A percentile compares a stretch with the other conserved stretches of the same genome.
Evolutionary conservation across 1,139 yeast genomes (phyloP).

Genomic region (Entelexis paramagnoliae): DNA sequence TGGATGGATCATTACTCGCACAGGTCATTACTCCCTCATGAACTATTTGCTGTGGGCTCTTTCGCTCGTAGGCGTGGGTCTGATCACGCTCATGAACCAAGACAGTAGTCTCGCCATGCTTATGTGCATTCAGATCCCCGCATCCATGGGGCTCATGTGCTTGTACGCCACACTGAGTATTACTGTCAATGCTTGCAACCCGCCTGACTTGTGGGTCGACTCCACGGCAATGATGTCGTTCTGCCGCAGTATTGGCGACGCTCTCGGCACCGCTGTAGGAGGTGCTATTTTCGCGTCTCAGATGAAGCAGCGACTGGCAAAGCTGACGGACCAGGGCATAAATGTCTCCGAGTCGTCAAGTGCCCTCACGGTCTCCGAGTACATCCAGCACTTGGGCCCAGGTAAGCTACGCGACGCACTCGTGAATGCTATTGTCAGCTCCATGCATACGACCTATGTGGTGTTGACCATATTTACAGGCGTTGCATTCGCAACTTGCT

Average conservation of each 20-base stretch:
- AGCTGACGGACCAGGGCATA: constrained; percentile 16
- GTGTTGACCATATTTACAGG: constrained; percentile 25
- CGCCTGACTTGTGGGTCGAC: constrained; percentile 43
- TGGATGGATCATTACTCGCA: constrained; percentile 40
- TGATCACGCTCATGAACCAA: constrained; percentile 37
- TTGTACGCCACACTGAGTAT: constrained; percentile 34
- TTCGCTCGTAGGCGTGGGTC: constrained; percentile 46
- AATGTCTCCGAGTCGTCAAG: constrained; percentile 19
- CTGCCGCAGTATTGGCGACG: constrained; percentile 41
- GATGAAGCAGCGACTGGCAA: constrained; percentile 19
- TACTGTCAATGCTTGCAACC: constrained; percentile 46
- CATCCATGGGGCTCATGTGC: constrained; percentile 47
- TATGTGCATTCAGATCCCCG: constrained; percentile 46
- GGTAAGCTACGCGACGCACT: constrained; percentile 20
- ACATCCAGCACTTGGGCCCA: constrained; percentile 21
- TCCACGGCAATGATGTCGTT: constrained; percentile 45
- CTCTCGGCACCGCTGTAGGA: constrained; percentile 42
- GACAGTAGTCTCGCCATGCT: constrained; percentile 35
- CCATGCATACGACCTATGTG: constrained; percentile 24
- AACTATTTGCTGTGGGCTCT: constrained; percentile 37
- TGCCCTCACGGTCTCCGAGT: constrained; percentile 24
- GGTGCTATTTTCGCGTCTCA: constrained; percentile 40
- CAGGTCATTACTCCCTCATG: constrained; percentile 33
- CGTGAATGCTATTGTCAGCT: constrained; percentile 20
- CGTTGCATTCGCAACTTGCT: constrained; percentile 21